These are phyloP conservation scores for Metarhizium sp. DNA, from an alignment of 2,329 filamentous ascomycete genomes.

Conservation along the genomic window DNA sequence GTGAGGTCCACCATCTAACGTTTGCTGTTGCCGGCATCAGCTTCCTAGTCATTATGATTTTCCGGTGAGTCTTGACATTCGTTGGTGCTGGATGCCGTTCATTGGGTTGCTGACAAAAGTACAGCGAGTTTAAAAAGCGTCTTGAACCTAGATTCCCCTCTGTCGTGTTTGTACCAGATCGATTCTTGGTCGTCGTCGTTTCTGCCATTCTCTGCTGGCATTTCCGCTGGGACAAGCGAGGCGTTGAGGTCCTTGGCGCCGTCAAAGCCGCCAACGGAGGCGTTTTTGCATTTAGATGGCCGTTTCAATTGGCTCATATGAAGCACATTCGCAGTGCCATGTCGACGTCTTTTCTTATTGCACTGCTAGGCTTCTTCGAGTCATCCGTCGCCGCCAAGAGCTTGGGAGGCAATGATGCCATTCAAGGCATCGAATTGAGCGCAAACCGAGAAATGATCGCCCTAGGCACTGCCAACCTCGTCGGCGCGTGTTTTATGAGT, in stretches of 20 bases:
- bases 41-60: constrained; percentile 85
- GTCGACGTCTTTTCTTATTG: constrained; percentile 87
- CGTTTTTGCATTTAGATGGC: constrained; percentile 74
- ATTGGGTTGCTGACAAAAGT: background rate
- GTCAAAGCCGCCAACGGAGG: constrained; percentile 66
- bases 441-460: constrained; percentile 91
- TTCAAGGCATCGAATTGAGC: constrained; percentile 74
- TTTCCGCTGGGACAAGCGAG: constrained; percentile 68
- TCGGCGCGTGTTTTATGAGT: constrained; percentile 85
- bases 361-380: constrained; percentile 95
- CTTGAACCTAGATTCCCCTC: constrained; percentile 70
- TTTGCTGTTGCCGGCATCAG: constrained; percentile 67
- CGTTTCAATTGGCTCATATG: constrained; percentile 68
- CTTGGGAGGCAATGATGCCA: constrained; percentile 58
- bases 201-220: constrained; percentile 72
- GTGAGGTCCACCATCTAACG: constrained; percentile 64
- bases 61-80: constrained; percentile 46
- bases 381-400: constrained; percentile 94
- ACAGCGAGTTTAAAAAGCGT: constrained; percentile 68
- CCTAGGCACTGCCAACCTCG: constrained; percentile 80
- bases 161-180: constrained; percentile 85
- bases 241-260: constrained; percentile 74
- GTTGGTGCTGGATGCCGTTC: constrained; percentile 5
- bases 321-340: constrained; percentile 77
- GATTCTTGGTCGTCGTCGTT: constrained; percentile 79